A percentile compares a stretch with the other conserved stretches of the same genome.
phyloP scores from a whole-genome alignment of 495 filamentous ascomycete genomes.

The Lentithecium fluviatile region DNA sequence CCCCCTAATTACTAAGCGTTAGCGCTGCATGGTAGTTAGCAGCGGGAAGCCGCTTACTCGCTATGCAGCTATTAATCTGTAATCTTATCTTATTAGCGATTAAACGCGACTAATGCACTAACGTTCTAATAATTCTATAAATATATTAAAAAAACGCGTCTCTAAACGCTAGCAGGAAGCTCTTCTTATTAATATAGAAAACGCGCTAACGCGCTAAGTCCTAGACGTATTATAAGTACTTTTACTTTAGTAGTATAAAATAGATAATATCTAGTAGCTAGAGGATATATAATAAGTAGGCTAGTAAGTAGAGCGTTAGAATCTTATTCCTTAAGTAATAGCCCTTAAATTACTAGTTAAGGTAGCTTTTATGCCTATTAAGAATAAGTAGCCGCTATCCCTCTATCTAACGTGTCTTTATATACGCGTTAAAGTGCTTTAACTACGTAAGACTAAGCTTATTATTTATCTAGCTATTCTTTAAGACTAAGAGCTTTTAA shows the following conservation, averaged over 20 bases:
- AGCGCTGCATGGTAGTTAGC: no score
- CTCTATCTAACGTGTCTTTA: constrained; percentile 1
- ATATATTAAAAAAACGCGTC: no score
- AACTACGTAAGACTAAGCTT: constrained; percentile 20
- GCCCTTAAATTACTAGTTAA: constrained; percentile 33
- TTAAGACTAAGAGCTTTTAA: constrained; percentile 15
- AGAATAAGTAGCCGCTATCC: constrained; percentile 40
- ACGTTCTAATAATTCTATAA: no score
- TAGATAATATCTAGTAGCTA: constrained; percentile 17
- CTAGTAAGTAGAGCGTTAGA: constrained; percentile 33
- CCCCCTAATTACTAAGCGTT: no score
- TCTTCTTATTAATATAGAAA: no score
- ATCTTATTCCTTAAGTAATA: constrained; percentile 38
- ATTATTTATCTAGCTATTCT: constrained; percentile 30
- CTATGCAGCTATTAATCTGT: no score
- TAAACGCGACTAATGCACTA: no score
- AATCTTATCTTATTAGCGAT: no score
- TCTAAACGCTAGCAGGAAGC: no score
- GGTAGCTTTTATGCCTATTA: constrained; percentile 35
- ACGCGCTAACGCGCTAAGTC: no score
- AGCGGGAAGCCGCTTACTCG: no score
- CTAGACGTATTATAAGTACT: no score
- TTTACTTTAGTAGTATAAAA: constrained; percentile 18
- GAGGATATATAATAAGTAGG: constrained; percentile 16
- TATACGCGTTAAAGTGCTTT: constrained; percentile 27